phyloP scores from a whole-genome alignment of 176 grass and related monocot species.

The Triticum urartu region DNA sequence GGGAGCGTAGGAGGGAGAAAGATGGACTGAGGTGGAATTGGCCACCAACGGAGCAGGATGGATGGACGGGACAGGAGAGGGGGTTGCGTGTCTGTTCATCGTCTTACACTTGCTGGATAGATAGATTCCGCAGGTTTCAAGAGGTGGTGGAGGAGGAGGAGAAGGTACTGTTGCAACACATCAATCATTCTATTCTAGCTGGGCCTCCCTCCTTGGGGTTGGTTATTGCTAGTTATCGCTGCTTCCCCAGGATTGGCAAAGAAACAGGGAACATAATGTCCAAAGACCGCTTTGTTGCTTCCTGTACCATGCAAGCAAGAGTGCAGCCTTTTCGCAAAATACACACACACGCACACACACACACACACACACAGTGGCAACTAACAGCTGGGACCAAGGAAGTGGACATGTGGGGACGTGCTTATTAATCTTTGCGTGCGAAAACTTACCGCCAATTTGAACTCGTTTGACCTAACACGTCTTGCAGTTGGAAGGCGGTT shows the following conservation, averaged over 20 bases:
- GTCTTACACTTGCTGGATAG: background rate
- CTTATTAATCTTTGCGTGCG: background rate
- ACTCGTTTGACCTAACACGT: background rate
- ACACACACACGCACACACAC: too few relatives aligned
- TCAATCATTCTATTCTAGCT: slow-evolving; percentile 39
- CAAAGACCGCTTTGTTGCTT: background rate
- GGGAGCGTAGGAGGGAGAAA: background rate
- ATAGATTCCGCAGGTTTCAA: slow-evolving; percentile 17
- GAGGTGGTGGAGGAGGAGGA: background rate
- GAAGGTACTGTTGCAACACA: background rate
- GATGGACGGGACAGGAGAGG: background rate
- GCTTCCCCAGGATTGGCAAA: slow-evolving; percentile 44
- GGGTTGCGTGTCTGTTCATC: background rate
- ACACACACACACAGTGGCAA: background rate
- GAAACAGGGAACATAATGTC: background rate
- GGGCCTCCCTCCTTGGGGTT: background rate
- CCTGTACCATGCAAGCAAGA: background rate
- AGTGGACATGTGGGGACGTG: background rate
- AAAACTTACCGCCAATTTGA: background rate
- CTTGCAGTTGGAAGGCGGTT: background rate
- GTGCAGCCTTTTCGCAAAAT: background rate
- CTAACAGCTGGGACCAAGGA: background rate
- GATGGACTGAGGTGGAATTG: slow-evolving; percentile 2
- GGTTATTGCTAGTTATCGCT: slow-evolving; percentile 32
- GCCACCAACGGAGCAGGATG: slow-evolving; percentile 2